These are phyloP conservation scores for Aspergillus quadricinctus DNA, from an alignment of 2,329 filamentous ascomycete species.

Conservation along the genomic window DNA sequence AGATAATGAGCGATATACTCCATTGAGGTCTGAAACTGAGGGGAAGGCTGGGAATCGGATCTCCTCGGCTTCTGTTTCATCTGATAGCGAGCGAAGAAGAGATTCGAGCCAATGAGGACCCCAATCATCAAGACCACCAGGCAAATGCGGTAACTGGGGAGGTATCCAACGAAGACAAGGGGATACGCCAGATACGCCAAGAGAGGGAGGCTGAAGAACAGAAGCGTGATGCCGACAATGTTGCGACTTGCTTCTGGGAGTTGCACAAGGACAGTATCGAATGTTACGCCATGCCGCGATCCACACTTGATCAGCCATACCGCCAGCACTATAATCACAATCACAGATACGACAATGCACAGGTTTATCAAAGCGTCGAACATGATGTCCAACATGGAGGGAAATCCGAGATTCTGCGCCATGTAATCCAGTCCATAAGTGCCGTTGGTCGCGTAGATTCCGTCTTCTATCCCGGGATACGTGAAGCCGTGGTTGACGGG, in stretches of 20 bases:
- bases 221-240: conserved; percentile 4
- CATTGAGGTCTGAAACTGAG: not conserved
- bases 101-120: not conserved
- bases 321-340: not conserved
- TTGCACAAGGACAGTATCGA: not conserved
- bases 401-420: conserved; percentile 11
- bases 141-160: conserved; percentile 4
- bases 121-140: conserved; percentile 2
- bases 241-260: conserved; percentile 6
- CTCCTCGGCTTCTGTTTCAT: not conserved
- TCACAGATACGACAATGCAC: conserved; percentile 1
- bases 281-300: not conserved
- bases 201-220: conserved; percentile 8
- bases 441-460: conserved; percentile 7
- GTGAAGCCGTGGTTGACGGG: conserved; percentile 10
- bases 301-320: not conserved
- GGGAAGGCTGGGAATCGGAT: not conserved
- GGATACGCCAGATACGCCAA: conserved; percentile 5
- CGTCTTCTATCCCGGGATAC: conserved; percentile 10
- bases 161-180: not conserved
- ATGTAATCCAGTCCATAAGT: conserved; percentile 13
- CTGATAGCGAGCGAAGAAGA: not conserved
- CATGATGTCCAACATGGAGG: conserved; percentile 9
- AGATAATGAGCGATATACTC: not conserved
- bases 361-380: conserved; percentile 11